Percentiles rank a stretch among this genome's conserved stretches.
Evolutionary conservation across 1,284 basidiomycete species (phyloP).

Genomic region (Heterobasidion occidentale): DNA sequence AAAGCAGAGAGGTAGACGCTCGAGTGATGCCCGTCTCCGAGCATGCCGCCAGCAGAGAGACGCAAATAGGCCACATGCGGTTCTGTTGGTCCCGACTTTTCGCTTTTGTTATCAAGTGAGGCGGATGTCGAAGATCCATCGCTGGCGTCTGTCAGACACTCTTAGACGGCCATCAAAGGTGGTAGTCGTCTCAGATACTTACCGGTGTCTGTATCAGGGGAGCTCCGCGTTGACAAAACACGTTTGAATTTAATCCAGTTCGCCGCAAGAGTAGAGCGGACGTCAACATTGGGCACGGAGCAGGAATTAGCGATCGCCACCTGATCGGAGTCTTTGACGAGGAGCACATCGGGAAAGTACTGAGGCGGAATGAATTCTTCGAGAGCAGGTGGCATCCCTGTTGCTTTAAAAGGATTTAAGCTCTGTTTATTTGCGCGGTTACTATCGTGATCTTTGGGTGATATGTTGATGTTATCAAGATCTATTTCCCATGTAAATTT

Average conservation of each 20-base stretch:
- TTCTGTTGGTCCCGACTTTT: no score
- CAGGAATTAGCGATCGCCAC: background rate
- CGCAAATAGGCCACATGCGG: conserved; percentile 15
- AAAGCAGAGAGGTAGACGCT: conserved; percentile 23
- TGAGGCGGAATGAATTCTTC: conserved; percentile 24
- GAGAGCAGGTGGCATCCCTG: conserved; percentile 9
- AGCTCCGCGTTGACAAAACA: background rate
- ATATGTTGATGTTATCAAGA: no score
- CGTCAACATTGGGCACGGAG: background rate
- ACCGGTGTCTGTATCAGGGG: background rate
- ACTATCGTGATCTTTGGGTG: background rate
- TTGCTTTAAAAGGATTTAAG: background rate
- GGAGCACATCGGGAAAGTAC: conserved; percentile 24
- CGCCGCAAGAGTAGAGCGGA: background rate
- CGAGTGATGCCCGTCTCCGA: conserved; percentile 28
- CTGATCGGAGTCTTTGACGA: conserved; percentile 20
- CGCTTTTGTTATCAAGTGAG: background rate
- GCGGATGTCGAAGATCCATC: background rate
- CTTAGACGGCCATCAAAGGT: background rate
- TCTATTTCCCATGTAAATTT: no score
- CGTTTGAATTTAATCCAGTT: background rate
- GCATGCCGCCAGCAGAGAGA: conserved; percentile 17
- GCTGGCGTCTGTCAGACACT: background rate
- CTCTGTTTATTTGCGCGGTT: background rate
- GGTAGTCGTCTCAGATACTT: background rate